phyloP scores from a whole-genome alignment of 2,329 filamentous ascomycete genomes.

The Aspergillus quadrilineatus region DNA sequence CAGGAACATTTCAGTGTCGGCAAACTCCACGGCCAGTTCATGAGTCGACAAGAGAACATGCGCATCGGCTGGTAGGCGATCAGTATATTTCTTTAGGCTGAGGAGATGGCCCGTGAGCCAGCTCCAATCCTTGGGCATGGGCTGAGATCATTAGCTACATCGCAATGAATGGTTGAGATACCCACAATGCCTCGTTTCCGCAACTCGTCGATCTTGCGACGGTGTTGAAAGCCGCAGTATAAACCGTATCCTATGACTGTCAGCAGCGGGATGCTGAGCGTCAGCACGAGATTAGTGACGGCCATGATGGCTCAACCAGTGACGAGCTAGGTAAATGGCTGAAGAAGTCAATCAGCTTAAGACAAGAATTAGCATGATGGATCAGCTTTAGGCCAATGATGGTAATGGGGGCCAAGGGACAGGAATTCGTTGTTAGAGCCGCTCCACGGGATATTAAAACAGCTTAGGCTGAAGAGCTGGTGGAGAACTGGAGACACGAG shows the following conservation, averaged over 20 bases:
- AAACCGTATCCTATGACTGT: not conserved
- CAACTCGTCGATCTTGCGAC: not conserved
- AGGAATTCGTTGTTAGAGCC: too few species aligned
- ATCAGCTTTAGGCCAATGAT: too few species aligned
- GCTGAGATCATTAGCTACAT: not conserved
- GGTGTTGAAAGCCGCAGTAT: not conserved
- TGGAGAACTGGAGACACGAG: too few species aligned
- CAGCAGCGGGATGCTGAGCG: not conserved
- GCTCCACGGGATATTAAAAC: too few species aligned
- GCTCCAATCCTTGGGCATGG: not conserved
- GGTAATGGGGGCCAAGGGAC: too few species aligned
- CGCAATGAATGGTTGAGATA: not conserved
- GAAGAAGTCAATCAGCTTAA: not conserved
- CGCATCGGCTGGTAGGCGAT: not conserved
- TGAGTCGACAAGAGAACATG: not conserved
- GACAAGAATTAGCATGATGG: too few species aligned
- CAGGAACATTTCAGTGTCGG: not conserved
- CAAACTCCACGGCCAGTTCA: not conserved
- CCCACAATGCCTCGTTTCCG: not conserved
- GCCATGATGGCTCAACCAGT: not conserved
- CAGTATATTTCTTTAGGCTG: not conserved
- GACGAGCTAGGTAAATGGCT: not conserved
- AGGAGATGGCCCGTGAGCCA: not conserved
- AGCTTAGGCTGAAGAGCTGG: too few species aligned
- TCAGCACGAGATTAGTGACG: not conserved